Conservation (phyloP, 768 basidiomycete genomes). For the Leccinum longicurvipes region DNA sequence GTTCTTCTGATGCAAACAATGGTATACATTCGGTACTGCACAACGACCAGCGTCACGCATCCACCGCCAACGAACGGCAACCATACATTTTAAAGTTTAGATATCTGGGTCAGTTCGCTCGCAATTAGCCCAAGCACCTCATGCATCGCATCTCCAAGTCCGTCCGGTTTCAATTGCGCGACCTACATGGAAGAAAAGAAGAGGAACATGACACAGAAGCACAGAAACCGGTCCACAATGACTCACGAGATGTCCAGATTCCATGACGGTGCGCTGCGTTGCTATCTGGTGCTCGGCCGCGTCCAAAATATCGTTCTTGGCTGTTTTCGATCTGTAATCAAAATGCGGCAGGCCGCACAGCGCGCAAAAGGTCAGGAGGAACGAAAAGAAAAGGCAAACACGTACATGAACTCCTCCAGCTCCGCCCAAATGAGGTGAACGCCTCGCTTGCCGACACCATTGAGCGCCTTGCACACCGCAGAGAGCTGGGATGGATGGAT, state of each 20-base stretch:
- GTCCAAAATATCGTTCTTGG: slow-evolving; percentile 28
- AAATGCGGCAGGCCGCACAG: not conserved
- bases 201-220: not conserved
- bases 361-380: not conserved
- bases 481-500: slow-evolving; percentile 23
- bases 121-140: slow-evolving; percentile 22
- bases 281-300: slow-evolving; percentile 22
- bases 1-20: not conserved
- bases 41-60: not conserved
- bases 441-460: slow-evolving; percentile 8
- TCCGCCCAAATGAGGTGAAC: slow-evolving; percentile 32
- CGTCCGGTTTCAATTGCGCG: slow-evolving; percentile 30
- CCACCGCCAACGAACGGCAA: not conserved
- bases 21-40: not conserved
- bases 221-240: not conserved
- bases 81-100: slow-evolving; percentile 14
- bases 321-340: slow-evolving; percentile 20
- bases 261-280: slow-evolving; percentile 21
- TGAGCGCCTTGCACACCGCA: slow-evolving; percentile 14
- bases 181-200: slow-evolving; percentile 12
- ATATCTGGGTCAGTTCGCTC: not conserved
- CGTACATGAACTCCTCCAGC: slow-evolving; percentile 29
- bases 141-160: slow-evolving; percentile 22
- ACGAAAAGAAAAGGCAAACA: not conserved
- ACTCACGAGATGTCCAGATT: slow-evolving; percentile 31